Conservation (phyloP, 257 asterid genomes). For the Lithospermum erythrorhizon region DNA sequence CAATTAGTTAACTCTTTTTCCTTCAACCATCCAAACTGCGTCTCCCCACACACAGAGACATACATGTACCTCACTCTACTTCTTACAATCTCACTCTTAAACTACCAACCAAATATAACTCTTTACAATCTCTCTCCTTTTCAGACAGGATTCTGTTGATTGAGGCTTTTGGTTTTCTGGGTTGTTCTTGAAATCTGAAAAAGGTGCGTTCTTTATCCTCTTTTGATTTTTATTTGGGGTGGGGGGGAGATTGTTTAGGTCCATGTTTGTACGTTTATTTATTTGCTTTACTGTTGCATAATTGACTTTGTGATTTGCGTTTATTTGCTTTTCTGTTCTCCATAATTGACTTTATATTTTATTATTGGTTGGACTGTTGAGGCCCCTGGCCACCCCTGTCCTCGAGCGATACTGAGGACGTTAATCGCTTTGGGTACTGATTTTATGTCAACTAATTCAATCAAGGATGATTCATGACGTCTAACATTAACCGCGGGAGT, state of each 20-base stretch:
- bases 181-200: slow-evolving; percentile 8
- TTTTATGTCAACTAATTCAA: no score
- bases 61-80: neutral
- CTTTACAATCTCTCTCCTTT: neutral
- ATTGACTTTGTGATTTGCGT: neutral
- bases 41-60: no score
- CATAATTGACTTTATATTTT: neutral
- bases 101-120: neutral
- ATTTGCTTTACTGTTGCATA: neutral
- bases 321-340: neutral
- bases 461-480: no score
- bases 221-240: neutral
- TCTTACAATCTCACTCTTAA: neutral
- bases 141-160: slow-evolving; percentile 13
- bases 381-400: no score
- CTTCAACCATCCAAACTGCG: slow-evolving; percentile 10
- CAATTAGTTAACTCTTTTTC: slow-evolving; percentile 4
- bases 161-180: slow-evolving; percentile 19
- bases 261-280: no score
- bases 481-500: no score
- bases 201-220: slow-evolving; percentile 26
- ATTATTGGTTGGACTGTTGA: no score
- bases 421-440: no score
- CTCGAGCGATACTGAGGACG: no score
- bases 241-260: no score